Base-by-base conservation (phyloP, 352 stramenopile genomes). In the Pilasporangium apinafurcum region DNA sequence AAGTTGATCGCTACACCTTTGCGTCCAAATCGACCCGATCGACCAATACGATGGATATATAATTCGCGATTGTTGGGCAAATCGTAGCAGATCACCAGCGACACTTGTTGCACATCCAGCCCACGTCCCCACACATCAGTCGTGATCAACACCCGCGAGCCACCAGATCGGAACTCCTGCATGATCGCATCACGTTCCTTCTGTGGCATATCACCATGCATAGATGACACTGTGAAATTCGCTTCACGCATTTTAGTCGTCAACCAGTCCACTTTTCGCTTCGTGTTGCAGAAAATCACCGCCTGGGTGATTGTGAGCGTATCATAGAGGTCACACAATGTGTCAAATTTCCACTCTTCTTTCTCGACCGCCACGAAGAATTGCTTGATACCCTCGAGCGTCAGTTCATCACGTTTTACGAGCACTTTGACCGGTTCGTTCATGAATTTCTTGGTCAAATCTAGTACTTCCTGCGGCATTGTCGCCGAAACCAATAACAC, bases 311-410 rank as follows among this genome's bases (percentile, higher is more conserved):
- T 98, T n/a, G 95, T 98, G 38, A 99, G 77, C 26, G 93, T 98
- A 75, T 99, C 95, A 75, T 99, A 99, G 39, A 99, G 57, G 69
- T 99, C 95, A 73, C 91, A 98, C 5, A 99, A 74, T 33, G 95
- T 98, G 65, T 98, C 95, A 65, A 99, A 98, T 68, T 99, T 99
- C 95, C 95, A 99, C 76, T 98, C 95, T 61, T 99, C 96, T 54
- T 97, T 95, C 72, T 98, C 95, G 26, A 99, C 95, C 17, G 86
- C 85, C 44, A 99, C 95, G 69, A 98, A 99, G 58, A 98, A 99
- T 74, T 99, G 96, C 70, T 97, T 97, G 63, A 99, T 99, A 38
- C 81, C 83, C 63, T 98, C 94, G 28, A 98, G 77, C 2, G 95
- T 98, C 25, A 99, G 67, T 57, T 98, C 96, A 63, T 99, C 96